Base-by-base conservation (phyloP, 768 basidiomycete species). In the Phallus indusiatus region DNA sequence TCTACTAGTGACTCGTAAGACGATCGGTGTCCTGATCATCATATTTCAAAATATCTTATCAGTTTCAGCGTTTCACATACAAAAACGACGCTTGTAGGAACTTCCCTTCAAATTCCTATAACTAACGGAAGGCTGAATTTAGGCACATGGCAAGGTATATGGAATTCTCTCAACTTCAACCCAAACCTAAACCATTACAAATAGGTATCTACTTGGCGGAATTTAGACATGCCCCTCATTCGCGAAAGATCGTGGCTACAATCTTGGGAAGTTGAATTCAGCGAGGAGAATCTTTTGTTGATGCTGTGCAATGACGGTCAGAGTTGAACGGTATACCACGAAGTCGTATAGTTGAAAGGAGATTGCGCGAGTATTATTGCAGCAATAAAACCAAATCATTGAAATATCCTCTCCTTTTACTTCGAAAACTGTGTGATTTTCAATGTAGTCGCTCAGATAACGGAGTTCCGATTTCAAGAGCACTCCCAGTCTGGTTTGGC, bases 101-200 rank as follows among this genome's bases (percentile, higher is more conserved):
- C 87, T 18, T 85, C 89, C 0, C 77, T 96, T 60, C 83, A 85
- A 67, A 71, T 97, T 46, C 94, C 94, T 2, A 90, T 97, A 64
- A 87, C 88, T 1, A 78, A 86, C 60, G 90, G 82, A 6, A 73
- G 76, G 51, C 73, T 95, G 63, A 89, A 86, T 62, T 73, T 96
- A 53, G 94, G 94, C 11, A 94, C 90, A 21, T 96, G 94, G 94
- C 94, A 96, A 79, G 93, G 90, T 81, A 36, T 53, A 70, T 66
- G 21, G 21, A 17, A 24, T 3, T 16, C 46, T 21, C n/a, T 54
- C 28, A 28, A 28, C 21, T 18, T 59, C 47, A 9, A 51, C 53
- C 3, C 21, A 22, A 24, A 18, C 3, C 18, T 4, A 37, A 28
- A 47, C 33, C 16, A 20, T 54, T 35, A 36, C 34, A 37, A 47